Conservation (phyloP, 345 rosid genomes). For the Acer campestre region DNA sequence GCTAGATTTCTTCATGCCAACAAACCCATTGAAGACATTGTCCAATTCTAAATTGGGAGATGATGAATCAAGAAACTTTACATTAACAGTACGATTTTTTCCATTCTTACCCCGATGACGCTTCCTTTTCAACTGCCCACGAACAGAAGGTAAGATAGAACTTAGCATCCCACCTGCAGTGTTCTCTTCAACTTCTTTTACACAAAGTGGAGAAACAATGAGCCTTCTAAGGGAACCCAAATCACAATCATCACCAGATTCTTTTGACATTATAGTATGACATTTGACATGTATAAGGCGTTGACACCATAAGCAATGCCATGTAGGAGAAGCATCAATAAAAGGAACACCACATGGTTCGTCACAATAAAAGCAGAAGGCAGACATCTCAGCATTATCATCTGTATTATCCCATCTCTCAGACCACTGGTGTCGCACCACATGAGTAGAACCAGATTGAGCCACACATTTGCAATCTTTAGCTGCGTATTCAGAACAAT, state of each 20-base stretch:
- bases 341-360: conserved; percentile 74
- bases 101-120: conserved; percentile 42
- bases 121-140: conserved; percentile 46
- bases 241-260: conserved; percentile 67
- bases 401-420: conserved; percentile 70
- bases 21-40: conserved; percentile 34
- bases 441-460: conserved; percentile 55
- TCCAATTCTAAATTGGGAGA: conserved; percentile 35
- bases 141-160: conserved; percentile 39
- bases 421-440: conserved; percentile 67
- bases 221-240: conserved; percentile 64
- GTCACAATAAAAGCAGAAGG: conserved; percentile 68
- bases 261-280: conserved; percentile 58
- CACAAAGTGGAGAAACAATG: conserved; percentile 64
- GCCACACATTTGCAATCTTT: conserved; percentile 69
- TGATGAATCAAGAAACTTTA: conserved; percentile 43
- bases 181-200: conserved; percentile 42
- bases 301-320: conserved; percentile 80
- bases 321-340: conserved; percentile 61
- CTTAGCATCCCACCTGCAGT: conserved; percentile 38
- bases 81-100: conserved; percentile 35
- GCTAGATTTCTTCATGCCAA: conserved; percentile 51
- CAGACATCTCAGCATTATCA: conserved; percentile 56
- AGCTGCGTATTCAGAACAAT: conserved; percentile 61
- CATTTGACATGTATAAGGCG: conserved; percentile 71